phyloP scores from a whole-genome alignment of 306 rosid genomes.

The Adenanthera pavonina region DNA sequence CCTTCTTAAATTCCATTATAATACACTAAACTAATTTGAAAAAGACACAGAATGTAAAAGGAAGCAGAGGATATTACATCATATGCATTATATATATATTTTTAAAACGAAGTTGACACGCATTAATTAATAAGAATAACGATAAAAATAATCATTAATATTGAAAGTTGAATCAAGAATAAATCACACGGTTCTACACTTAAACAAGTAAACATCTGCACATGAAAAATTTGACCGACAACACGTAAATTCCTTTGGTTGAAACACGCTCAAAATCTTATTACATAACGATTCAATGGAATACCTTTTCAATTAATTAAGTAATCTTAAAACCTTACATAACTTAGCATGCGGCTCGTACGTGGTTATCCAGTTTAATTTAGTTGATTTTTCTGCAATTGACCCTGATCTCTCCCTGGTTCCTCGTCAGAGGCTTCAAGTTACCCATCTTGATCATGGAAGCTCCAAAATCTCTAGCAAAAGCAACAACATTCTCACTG shows the following conservation, averaged over 20 bases:
- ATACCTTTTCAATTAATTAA: background rate
- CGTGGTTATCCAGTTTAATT: background rate
- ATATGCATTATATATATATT: no score
- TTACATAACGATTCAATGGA: no score
- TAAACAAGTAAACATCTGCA: background rate
- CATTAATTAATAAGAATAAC: no score
- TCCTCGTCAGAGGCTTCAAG: constrained; percentile 47
- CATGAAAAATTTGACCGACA: background rate
- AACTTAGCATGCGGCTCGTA: background rate
- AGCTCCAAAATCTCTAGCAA: constrained; percentile 44
- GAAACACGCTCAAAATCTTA: background rate
- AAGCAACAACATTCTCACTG: constrained; percentile 16
- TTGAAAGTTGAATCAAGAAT: background rate
- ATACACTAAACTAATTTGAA: no score
- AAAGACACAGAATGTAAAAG: no score
- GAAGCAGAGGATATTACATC: no score
- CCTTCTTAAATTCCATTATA: no score
- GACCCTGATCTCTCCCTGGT: constrained; percentile 43
- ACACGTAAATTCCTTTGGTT: background rate
- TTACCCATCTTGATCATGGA: constrained; percentile 59
- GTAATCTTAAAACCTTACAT: background rate
- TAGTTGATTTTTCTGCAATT: constrained; percentile 50
- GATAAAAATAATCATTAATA: background rate
- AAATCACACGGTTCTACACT: background rate
- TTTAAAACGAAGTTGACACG: no score